Conservation (phyloP, 1,139 yeast species). For the Lodderomyces orthopsilosis region DNA sequence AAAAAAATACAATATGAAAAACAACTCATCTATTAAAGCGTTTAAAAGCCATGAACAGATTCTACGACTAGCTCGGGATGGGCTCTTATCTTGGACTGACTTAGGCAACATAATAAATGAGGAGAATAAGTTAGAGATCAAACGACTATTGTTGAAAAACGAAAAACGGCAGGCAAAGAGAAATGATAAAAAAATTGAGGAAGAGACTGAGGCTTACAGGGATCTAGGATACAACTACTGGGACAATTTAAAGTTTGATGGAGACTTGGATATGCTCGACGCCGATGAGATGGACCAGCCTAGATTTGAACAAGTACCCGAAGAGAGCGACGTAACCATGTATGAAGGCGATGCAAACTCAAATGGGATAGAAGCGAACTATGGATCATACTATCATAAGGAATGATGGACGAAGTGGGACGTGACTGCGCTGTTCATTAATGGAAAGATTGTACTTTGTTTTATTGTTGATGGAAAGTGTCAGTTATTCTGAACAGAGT, state of each 20-base stretch:
- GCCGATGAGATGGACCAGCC: slow-evolving; percentile 16
- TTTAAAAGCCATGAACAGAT: slow-evolving; percentile 27
- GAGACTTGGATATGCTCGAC: slow-evolving; percentile 31
- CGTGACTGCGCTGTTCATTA: not conserved
- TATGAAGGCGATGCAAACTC: not conserved
- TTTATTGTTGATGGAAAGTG: no score
- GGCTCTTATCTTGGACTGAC: slow-evolving; percentile 22
- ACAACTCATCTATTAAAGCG: slow-evolving; percentile 17
- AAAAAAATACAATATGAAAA: slow-evolving; percentile 26
- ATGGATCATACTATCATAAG: slow-evolving; percentile 19
- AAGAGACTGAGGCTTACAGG: slow-evolving; percentile 18
- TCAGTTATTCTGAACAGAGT: no score
- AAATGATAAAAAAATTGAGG: slow-evolving; percentile 15
- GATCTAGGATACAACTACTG: slow-evolving; percentile 36
- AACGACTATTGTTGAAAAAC: slow-evolving; percentile 16
- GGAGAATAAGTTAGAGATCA: slow-evolving; percentile 27
- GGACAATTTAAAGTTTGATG: slow-evolving; percentile 29
- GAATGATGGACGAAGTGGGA: no score
- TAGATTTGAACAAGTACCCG: slow-evolving; percentile 22
- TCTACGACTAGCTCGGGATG: slow-evolving; percentile 20
- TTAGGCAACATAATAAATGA: slow-evolving; percentile 24
- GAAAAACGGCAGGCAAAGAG: slow-evolving; percentile 8
- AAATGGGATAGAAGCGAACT: slow-evolving; percentile 19
- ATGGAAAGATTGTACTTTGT: no score
- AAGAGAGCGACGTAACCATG: slow-evolving; percentile 15